Base-by-base conservation (phyloP, 2,329 filamentous ascomycete genomes). In the Aspergillus puulaauensis region DNA sequence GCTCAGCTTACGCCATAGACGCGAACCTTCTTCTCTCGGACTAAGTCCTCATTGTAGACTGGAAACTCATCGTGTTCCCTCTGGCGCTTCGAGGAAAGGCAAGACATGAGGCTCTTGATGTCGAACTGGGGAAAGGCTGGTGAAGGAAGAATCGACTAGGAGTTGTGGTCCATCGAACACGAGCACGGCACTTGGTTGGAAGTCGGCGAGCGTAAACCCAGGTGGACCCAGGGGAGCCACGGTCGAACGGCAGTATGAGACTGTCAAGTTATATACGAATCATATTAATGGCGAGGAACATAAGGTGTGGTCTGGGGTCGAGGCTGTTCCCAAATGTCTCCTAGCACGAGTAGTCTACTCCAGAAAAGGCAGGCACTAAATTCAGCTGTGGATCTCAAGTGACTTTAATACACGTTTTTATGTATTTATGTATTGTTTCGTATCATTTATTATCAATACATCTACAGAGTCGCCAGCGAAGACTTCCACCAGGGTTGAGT, bases 51-150 rank as follows among this genome's bases (percentile, higher is more conserved):
- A 72, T 83, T 59, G 85, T 89, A 71, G 79, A 89, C 62, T 71
- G 88, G 47, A 84, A 89, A 70, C 77, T 86, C 64, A 83, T 76
- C 59, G 73, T 89, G 40, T 11, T 68, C 68, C 54, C 70, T 65
- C 40, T 50, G 66, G 40, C 70, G 68, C 56, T 72, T 72, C 33
- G 56, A 49, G 17, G 64, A 52, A 45, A 61, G 58, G 24, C 52
- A 52, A 45, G 65, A 66, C 70, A 72, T 71, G 44, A 35, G 35
- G 46, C 27, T 46, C 23, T 50, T 37, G 15, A 31, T 33, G 41
- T 46, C 47, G 27, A 27, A 31, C 27, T 35, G 27, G 37, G 11
- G n/a, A 40, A 50, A 50, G 41, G 15, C n/a, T 14, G 21, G 9
- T 54, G 45, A 37, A 43, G 31, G 35, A 21, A 27, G 44, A 17